Evolutionary conservation across 139 green algal species (phyloP).

Genomic region (Raphidocelis subcapitata): DNA sequence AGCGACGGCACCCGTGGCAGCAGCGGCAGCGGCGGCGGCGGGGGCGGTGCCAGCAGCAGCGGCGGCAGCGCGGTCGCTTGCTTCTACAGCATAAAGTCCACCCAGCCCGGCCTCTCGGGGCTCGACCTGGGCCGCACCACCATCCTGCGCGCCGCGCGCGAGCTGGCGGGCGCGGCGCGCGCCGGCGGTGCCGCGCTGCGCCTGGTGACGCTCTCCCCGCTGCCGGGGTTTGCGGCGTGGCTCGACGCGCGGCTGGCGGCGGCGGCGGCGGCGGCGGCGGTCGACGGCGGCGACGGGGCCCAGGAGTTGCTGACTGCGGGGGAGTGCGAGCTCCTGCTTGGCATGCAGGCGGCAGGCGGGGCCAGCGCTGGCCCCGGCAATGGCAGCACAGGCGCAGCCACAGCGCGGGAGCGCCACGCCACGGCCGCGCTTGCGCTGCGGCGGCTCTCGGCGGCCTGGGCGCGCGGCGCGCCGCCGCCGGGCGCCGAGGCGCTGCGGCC

Average conservation of each 20-base stretch:
- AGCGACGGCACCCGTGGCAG: neutral
- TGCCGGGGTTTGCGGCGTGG: conserved; percentile 74
- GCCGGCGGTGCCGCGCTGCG: conserved; percentile 22
- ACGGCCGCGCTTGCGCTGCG: neutral
- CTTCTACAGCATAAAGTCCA: conserved; percentile 82
- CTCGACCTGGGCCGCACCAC: conserved; percentile 86
- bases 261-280: neutral
- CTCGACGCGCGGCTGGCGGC: conserved; percentile 40
- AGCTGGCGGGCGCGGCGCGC: conserved; percentile 13
- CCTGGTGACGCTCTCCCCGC: conserved; percentile 75
- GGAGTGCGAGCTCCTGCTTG: conserved; percentile 2
- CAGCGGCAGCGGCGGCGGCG: neutral
- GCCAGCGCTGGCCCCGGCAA: conserved; percentile 1
- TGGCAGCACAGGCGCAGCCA: neutral
- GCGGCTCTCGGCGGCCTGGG: neutral
- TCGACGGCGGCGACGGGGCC: conserved; percentile 7
- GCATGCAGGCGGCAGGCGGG: neutral
- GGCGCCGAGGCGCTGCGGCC: neutral
- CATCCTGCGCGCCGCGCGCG: conserved; percentile 62
- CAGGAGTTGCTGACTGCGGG: no score
- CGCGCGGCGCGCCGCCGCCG: neutral
- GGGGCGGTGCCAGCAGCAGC: neutral
- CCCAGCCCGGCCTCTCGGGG: conserved; percentile 62
- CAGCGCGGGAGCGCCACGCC: neutral
- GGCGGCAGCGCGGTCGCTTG: conserved; percentile 33